Evolutionary conservation across 2,329 filamentous ascomycete species (phyloP).

Genomic region (Huntiella savannae): DNA sequence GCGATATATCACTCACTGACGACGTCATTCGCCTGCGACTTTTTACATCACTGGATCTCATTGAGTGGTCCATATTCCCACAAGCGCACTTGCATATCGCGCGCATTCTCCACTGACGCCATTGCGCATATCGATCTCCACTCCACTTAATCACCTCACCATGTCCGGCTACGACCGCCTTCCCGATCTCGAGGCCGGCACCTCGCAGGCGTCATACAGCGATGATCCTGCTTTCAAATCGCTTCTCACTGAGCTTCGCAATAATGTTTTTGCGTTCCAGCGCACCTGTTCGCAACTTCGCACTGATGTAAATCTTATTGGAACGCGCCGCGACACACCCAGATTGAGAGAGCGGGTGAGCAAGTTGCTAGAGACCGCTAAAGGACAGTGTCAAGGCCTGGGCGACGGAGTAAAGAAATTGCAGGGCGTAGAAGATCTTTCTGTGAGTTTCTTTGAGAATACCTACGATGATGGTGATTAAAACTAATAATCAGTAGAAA

Average conservation of each 20-base stretch:
- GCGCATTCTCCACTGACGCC: background rate
- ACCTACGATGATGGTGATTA: background rate
- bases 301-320: conserved; percentile 67
- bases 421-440: conserved; percentile 68
- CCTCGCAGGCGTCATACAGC: conserved; percentile 40
- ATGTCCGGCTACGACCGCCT: conserved; percentile 83
- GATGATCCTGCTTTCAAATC: conserved; percentile 86
- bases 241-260: conserved; percentile 65
- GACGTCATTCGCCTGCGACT: no score
- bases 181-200: conserved; percentile 61
- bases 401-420: conserved; percentile 89
- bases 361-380: conserved; percentile 69
- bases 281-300: conserved; percentile 72
- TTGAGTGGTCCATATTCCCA: background rate
- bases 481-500: conserved; percentile 33
- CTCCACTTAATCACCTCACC: conserved; percentile 2
- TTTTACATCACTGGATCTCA: no score
- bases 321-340: conserved; percentile 79
- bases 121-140: background rate
- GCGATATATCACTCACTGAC: no score
- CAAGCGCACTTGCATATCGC: background rate
- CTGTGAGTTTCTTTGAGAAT: conserved; percentile 29
- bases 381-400: conserved; percentile 72
- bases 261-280: conserved; percentile 75
- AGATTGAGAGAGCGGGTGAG: conserved; percentile 80